These are phyloP conservation scores for Barbatosphaeria neglecta DNA, from an alignment of 495 filamentous ascomycete species.

Conservation along the genomic window DNA sequence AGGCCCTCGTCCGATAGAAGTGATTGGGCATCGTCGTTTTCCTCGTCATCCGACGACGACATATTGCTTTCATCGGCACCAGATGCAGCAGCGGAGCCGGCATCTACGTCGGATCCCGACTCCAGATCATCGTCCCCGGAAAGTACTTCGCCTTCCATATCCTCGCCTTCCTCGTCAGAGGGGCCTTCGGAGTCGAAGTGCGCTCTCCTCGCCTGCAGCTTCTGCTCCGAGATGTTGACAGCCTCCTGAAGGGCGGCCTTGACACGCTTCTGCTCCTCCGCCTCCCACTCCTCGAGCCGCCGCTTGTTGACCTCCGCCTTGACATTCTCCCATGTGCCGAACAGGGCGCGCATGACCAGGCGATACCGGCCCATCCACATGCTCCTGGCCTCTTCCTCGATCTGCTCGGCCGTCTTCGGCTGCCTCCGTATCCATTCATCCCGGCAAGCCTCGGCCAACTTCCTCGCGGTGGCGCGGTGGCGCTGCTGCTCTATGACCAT, in stretches of 20 bases:
- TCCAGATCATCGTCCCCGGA: conserved; percentile 22
- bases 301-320: conserved; percentile 60
- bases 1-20: conserved; percentile 58
- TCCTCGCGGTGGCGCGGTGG: conserved; percentile 57
- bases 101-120: conserved; percentile 10
- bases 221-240: conserved; percentile 56
- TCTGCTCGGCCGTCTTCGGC: conserved; percentile 59
- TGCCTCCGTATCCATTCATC: conserved; percentile 53
- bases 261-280: conserved; percentile 68
- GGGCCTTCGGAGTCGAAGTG: conserved; percentile 28
- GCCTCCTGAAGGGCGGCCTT: conserved; percentile 75
- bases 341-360: conserved; percentile 56
- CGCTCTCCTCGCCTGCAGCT: conserved; percentile 40
- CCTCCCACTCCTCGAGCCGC: conserved; percentile 68
- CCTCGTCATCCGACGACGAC: conserved; percentile 50
- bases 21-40: conserved; percentile 48
- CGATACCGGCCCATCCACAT: conserved; percentile 46
- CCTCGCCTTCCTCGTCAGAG: conserved; percentile 40
- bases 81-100: conserved; percentile 3
- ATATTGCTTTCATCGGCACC: conserved; percentile 59
- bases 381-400: conserved; percentile 44
- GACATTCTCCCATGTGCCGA: conserved; percentile 69
- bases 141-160: conserved; percentile 46
- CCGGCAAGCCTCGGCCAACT: conserved; percentile 47
- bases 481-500: conserved; percentile 64